Percentiles rank a stretch among this genome's conserved stretches.
phyloP scores from a whole-genome alignment of 441 rosid genomes.

The Kokia cookei region DNA sequence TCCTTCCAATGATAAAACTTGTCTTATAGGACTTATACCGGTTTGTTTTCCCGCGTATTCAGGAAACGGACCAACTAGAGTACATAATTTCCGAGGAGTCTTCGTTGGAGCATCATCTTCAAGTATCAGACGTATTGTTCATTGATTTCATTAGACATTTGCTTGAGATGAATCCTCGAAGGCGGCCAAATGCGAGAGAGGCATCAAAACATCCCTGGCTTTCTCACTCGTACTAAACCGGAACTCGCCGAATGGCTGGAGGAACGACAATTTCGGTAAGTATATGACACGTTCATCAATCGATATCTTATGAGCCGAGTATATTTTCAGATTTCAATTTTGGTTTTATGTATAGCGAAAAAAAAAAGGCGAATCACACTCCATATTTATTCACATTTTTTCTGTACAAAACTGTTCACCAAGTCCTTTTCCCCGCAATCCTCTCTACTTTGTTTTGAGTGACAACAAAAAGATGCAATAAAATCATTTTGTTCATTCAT shows the following conservation, averaged over 20 bases:
- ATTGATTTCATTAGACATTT: conserved; percentile 53
- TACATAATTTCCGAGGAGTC: conserved; percentile 68
- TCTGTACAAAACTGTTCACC: conserved; percentile 6
- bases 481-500: conserved; percentile 1
- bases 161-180: conserved; percentile 73
- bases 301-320: background rate
- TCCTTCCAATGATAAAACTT: background rate
- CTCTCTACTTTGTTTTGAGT: background rate
- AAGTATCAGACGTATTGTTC: conserved; percentile 48
- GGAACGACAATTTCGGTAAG: background rate
- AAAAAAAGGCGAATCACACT: background rate
- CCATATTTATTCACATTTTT: conserved; percentile 3
- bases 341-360: conserved; percentile 2
- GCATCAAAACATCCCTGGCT: conserved; percentile 90
- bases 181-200: conserved; percentile 70
- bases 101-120: conserved; percentile 56
- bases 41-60: conserved; percentile 6
- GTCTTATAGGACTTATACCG: background rate
- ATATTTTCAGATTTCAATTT: conserved; percentile 13
- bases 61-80: conserved; percentile 77
- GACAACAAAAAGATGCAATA: conserved; percentile 1
- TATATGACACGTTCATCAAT: background rate
- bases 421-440: background rate
- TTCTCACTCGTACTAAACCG: conserved; percentile 28
- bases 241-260: conserved; percentile 5